Evolutionary conservation across 1,284 basidiomycete genomes (phyloP).

Genomic region (Austroboletus niveus): DNA sequence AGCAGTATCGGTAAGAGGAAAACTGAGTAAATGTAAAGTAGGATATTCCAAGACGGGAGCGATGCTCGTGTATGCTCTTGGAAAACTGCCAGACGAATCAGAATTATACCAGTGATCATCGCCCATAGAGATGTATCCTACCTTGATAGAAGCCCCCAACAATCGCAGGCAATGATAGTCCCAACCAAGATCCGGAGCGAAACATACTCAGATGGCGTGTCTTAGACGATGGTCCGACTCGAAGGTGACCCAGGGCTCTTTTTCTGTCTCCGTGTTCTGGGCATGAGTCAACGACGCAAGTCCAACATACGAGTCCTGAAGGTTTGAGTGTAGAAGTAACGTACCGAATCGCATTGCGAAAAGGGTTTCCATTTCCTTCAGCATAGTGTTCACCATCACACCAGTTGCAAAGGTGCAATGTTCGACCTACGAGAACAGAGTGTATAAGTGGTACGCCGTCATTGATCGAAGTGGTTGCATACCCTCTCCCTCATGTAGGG

Average conservation of each 20-base stretch:
- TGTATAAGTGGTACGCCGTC: neutral
- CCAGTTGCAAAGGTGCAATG: slow-evolving; percentile 61
- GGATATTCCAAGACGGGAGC: slow-evolving; percentile 70
- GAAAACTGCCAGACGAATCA: slow-evolving; percentile 46
- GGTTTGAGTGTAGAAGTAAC: slow-evolving; percentile 19
- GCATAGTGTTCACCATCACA: slow-evolving; percentile 60
- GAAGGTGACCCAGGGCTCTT: slow-evolving; percentile 68
- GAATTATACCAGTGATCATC: neutral
- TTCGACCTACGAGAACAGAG: slow-evolving; percentile 48
- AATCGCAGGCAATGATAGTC: slow-evolving; percentile 76
- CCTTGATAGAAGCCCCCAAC: slow-evolving; percentile 69
- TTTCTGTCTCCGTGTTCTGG: slow-evolving; percentile 85
- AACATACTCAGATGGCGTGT: slow-evolving; percentile 80
- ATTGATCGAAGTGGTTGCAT: neutral
- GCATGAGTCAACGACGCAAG: neutral
- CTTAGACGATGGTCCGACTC: slow-evolving; percentile 51
- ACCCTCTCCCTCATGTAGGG: slow-evolving; percentile 80
- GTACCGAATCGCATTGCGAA: slow-evolving; percentile 76
- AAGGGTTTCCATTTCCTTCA: slow-evolving; percentile 71
- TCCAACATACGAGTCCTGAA: neutral
- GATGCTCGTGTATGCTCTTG: slow-evolving; percentile 51
- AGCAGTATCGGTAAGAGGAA: slow-evolving; percentile 79
- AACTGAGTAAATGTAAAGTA: slow-evolving; percentile 82
- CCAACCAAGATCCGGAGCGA: slow-evolving; percentile 74
- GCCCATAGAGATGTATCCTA: slow-evolving; percentile 34